Conservation (phyloP, 2,329 filamentous ascomycete species). For the Talaromyces sp. region DNA sequence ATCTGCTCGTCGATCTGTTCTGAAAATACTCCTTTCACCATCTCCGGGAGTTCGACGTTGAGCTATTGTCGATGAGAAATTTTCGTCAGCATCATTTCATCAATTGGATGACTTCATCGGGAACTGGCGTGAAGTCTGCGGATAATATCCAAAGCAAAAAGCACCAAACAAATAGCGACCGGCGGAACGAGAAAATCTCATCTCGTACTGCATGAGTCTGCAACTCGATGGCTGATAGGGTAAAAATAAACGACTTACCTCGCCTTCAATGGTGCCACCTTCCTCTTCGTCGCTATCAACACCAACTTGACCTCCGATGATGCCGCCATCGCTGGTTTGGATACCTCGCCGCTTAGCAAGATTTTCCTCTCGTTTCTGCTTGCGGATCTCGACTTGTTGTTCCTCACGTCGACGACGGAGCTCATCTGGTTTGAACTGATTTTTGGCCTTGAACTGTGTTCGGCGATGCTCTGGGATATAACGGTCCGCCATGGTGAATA, state of each 20-base stretch:
- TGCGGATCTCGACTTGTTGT: slow-evolving; percentile 98
- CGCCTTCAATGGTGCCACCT: slow-evolving; percentile 86
- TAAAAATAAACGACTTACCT: slow-evolving; percentile 63
- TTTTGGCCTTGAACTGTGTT: slow-evolving; percentile 99
- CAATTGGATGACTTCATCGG: neutral
- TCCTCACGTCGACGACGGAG: slow-evolving; percentile 96
- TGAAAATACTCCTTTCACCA: slow-evolving; percentile 97
- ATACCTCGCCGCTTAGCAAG: slow-evolving; percentile 97
- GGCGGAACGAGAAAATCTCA: neutral
- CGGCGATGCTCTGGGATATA: slow-evolving; percentile 99
- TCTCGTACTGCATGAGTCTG: neutral
- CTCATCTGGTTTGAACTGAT: slow-evolving; percentile 98
- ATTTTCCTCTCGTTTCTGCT: slow-evolving; percentile 98
- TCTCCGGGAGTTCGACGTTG: slow-evolving; percentile 95
- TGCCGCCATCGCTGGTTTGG: slow-evolving; percentile 65
- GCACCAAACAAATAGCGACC: slow-evolving; percentile 5
- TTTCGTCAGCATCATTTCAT: slow-evolving; percentile 22
- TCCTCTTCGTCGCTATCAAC: slow-evolving; percentile 98
- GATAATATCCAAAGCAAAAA: neutral
- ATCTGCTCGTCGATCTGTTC: slow-evolving; percentile 98
- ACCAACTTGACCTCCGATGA: slow-evolving; percentile 40
- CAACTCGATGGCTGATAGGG: neutral
- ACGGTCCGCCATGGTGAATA: slow-evolving; percentile 81
- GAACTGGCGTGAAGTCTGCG: neutral
- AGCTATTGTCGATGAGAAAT: slow-evolving; percentile 55